Evolutionary conservation across 371 early-diverging fungal genomes (phyloP).

Genomic region (Mortierella sp.): DNA sequence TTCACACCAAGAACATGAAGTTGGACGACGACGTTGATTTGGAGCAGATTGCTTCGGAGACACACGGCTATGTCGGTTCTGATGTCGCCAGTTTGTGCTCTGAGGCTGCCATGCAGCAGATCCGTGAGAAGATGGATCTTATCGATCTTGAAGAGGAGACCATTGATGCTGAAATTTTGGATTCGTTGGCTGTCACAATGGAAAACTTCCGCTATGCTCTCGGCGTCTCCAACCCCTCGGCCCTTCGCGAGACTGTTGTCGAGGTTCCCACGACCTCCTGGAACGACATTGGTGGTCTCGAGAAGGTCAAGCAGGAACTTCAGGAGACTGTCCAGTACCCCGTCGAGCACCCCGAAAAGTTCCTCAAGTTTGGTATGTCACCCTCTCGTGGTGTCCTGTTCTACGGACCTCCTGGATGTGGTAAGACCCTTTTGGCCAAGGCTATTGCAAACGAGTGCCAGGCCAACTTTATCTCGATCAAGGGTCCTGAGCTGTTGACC

Average conservation of each 20-base stretch:
- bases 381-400: conserved; percentile 99
- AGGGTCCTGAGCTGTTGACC: conserved; percentile 99
- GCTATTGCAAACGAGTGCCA: conserved; percentile 99
- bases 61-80: conserved; percentile 99
- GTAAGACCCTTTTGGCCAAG: conserved; percentile 99
- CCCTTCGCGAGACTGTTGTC: conserved; percentile 99
- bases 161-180: conserved; percentile 98
- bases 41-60: conserved; percentile 98
- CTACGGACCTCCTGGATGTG: conserved; percentile 99
- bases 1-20: conserved; percentile 99
- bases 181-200: conserved; percentile 98
- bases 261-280: conserved; percentile 99
- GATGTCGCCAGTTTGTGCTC: conserved; percentile 99
- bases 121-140: conserved; percentile 98
- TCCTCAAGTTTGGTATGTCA: conserved; percentile 99
- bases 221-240: conserved; percentile 98
- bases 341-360: conserved; percentile 99
- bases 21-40: conserved; percentile 98
- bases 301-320: conserved; percentile 98
- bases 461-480: conserved; percentile 99
- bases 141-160: conserved; percentile 99
- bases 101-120: conserved; percentile 99
- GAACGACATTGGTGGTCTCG: conserved; percentile 99
- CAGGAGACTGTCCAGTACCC: conserved; percentile 99
- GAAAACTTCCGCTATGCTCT: conserved; percentile 99